Evolutionary conservation across 495 filamentous ascomycete species (phyloP).

Genomic region (Gamarada debralockiae): DNA sequence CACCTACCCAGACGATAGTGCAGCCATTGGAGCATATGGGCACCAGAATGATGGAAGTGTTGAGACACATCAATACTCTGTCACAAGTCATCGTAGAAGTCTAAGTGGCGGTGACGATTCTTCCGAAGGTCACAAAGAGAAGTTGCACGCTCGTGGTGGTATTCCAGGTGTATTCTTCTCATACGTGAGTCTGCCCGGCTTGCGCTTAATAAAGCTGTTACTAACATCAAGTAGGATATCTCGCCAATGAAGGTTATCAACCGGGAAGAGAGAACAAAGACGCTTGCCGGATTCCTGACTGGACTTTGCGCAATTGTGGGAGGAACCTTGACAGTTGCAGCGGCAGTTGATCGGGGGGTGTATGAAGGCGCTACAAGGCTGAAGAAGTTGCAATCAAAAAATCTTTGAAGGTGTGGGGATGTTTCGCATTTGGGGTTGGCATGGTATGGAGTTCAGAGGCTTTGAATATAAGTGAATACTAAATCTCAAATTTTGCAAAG

Average conservation of each 20-base stretch:
- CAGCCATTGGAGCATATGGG: constrained; percentile 61
- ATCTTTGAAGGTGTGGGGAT: constrained; percentile 27
- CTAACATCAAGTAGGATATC: constrained; percentile 63
- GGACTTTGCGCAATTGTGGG: constrained; percentile 93
- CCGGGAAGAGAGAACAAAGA: constrained; percentile 82
- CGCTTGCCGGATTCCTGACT: constrained; percentile 84
- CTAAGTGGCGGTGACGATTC: constrained; percentile 76
- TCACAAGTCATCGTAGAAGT: constrained; percentile 90
- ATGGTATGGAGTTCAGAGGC: constrained; percentile 22
- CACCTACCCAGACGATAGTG: constrained; percentile 44
- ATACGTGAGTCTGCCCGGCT: constrained; percentile 60
- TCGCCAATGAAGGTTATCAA: constrained; percentile 99
- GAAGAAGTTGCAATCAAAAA: constrained; percentile 76
- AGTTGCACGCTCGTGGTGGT: constrained; percentile 81
- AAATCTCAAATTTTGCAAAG: neutral
- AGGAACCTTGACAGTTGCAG: constrained; percentile 92
- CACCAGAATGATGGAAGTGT: constrained; percentile 68
- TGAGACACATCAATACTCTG: constrained; percentile 97
- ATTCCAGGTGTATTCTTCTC: constrained; percentile 99
- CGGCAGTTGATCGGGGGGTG: constrained; percentile 83
- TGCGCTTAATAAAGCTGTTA: neutral
- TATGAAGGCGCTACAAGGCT: constrained; percentile 83
- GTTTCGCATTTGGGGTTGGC: constrained; percentile 12
- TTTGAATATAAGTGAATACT: constrained; percentile 17
- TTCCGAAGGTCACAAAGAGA: constrained; percentile 82